phyloP scores from a whole-genome alignment of 208 protist genomes.

The Novymonas esmeraldas region DNA sequence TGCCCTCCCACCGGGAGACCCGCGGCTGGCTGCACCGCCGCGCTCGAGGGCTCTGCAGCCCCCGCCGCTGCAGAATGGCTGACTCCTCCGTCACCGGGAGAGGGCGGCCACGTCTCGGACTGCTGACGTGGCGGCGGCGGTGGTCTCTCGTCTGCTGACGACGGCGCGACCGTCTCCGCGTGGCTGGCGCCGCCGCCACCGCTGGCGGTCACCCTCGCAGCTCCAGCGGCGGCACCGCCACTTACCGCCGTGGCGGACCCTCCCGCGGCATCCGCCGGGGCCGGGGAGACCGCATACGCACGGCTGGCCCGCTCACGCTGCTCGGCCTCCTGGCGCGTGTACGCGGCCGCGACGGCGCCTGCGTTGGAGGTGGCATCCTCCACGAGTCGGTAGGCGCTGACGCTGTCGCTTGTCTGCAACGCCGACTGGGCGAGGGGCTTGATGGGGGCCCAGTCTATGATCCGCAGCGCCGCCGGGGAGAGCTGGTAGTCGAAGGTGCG shows the following conservation, averaged over 20 bases:
- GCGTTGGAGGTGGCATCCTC: constrained; percentile 12
- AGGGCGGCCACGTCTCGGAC: constrained; percentile 11
- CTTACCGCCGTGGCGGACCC: too few species aligned
- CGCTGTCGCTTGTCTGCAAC: constrained; percentile 11
- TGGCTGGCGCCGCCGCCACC: background rate
- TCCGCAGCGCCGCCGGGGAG: constrained; percentile 46
- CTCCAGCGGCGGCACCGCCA: background rate
- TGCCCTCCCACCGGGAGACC: too few species aligned
- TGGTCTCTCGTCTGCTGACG: background rate
- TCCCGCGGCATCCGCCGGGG: too few species aligned
- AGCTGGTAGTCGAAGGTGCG: constrained; percentile 83
- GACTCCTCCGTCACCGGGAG: background rate
- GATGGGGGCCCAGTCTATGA: constrained; percentile 72
- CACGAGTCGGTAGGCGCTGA: constrained; percentile 10
- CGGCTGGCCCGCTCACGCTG: background rate
- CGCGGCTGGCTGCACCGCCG: too few species aligned
- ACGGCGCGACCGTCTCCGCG: background rate
- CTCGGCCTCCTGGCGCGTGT: constrained; percentile 16
- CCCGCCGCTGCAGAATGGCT: too few species aligned
- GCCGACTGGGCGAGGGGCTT: constrained; percentile 28
- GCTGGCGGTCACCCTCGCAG: too few species aligned
- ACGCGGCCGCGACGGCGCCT: constrained; percentile 6
- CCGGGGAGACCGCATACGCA: background rate
- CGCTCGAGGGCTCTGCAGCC: too few species aligned
- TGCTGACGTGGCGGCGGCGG: constrained; percentile 8